Evolutionary conservation across 164 flowering plant genomes (phyloP).

Genomic region (Brasenia schreberi): DNA sequence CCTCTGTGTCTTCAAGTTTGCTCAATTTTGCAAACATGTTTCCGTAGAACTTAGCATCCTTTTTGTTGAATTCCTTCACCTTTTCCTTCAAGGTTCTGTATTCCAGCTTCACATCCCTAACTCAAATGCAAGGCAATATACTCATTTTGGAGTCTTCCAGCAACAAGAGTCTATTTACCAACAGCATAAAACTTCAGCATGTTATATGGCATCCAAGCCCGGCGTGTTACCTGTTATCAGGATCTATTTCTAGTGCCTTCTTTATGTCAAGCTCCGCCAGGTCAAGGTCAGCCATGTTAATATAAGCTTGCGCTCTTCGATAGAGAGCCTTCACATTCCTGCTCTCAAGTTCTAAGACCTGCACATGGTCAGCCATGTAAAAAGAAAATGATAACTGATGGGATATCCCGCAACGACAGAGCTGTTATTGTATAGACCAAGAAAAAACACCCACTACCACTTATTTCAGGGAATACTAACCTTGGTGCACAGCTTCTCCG

Average conservation of each 20-base stretch:
- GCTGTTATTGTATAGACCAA: too few species aligned
- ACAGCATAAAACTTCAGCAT: neutral
- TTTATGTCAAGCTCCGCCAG: slow-evolving; percentile 85
- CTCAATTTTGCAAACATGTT: slow-evolving; percentile 80
- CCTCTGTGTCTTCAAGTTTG: slow-evolving; percentile 27
- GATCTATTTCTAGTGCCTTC: slow-evolving; percentile 92
- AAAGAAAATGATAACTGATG: too few species aligned
- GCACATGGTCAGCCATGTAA: too few species aligned
- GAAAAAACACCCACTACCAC: too few species aligned
- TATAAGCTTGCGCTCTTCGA: slow-evolving; percentile 86
- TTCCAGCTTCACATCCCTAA: slow-evolving; percentile 84
- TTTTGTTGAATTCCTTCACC: slow-evolving; percentile 79
- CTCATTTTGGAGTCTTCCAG: too few species aligned
- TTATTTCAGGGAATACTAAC: slow-evolving; percentile 8
- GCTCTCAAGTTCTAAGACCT: too few species aligned
- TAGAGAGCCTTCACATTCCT: slow-evolving; percentile 11
- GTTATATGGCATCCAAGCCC: neutral
- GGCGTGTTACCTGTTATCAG: slow-evolving; percentile 52
- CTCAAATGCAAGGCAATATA: neutral
- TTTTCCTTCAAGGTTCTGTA: slow-evolving; percentile 75
- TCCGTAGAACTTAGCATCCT: slow-evolving; percentile 85
- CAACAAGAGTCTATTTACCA: too few species aligned
- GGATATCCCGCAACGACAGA: too few species aligned
- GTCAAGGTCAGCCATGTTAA: slow-evolving; percentile 57
- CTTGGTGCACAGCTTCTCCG: slow-evolving; percentile 88